Percentiles rank a stretch among this genome's conserved stretches.
Evolutionary conservation across 108 stramenopile species (phyloP).

Genomic region (Skeletonema tropicum): DNA sequence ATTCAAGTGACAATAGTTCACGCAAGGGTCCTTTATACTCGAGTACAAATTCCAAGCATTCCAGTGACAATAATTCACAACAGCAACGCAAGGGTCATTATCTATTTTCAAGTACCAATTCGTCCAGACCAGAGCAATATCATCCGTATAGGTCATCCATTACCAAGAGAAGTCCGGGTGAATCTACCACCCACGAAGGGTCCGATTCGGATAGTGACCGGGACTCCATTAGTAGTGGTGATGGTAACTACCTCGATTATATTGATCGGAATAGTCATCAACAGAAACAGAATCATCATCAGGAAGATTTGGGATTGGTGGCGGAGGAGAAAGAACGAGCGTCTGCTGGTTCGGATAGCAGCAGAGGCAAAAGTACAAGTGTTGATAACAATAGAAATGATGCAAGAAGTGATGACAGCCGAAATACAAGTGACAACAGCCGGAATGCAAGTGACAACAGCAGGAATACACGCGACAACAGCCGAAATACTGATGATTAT

Average conservation of each 20-base stretch:
- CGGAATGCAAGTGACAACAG: not conserved
- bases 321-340: not conserved
- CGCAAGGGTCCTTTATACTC: no score
- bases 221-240: not conserved
- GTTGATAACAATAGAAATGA: no score
- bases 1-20: no score
- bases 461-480: not conserved
- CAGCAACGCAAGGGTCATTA: no score
- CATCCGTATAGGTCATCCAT: not conserved
- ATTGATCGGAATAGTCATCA: conserved; percentile 1
- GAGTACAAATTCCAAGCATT: no score
- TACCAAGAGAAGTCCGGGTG: no score
- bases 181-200: no score
- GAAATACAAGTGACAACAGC: not conserved
- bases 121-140: not conserved
- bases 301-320: not conserved
- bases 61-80: no score
- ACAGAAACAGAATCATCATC: not conserved
- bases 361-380: not conserved
- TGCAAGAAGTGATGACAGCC: not conserved
- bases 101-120: no score
- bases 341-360: not conserved
- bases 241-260: conserved; percentile 1
- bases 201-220: no score
- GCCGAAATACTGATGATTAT: no score